Conservation (phyloP, 169 alveolate genomes). For the Babesia gibsoni region DNA sequence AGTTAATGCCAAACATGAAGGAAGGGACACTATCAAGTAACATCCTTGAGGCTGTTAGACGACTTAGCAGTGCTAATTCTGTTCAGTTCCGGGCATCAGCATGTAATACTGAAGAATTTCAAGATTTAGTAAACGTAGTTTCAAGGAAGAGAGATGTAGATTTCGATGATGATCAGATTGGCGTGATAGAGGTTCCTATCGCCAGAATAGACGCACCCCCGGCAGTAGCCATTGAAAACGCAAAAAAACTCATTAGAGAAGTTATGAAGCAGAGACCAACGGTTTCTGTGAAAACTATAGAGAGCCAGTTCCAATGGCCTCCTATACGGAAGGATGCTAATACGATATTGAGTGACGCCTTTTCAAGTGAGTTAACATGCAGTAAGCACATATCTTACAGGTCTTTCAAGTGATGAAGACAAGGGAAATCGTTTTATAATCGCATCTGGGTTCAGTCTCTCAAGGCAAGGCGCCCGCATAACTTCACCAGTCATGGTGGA, state of each 20-base stretch:
- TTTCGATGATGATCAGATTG: constrained; percentile 15
- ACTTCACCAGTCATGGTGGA: constrained; percentile 4
- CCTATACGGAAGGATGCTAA: constrained; percentile 14
- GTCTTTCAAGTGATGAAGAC: background rate
- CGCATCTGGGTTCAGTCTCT: constrained; percentile 18
- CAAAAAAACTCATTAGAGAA: constrained; percentile 17
- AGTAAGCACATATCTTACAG: background rate
- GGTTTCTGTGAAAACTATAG: background rate
- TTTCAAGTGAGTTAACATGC: constrained; percentile 5
- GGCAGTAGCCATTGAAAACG: background rate
- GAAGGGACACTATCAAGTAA: constrained; percentile 77
- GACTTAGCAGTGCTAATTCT: constrained; percentile 64
- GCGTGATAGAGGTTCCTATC: constrained; percentile 35
- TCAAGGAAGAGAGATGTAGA: background rate
- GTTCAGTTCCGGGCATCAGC: constrained; percentile 71
- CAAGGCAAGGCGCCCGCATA: background rate
- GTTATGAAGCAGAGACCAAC: constrained; percentile 39
- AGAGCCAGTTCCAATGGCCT: constrained; percentile 46
- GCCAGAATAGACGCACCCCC: constrained; percentile 15
- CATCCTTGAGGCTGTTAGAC: constrained; percentile 59
- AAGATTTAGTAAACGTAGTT: background rate
- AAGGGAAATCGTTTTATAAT: constrained; percentile 12
- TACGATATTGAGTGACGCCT: constrained; percentile 12
- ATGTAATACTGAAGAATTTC: constrained; percentile 22
- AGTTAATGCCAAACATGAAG: constrained; percentile 89